Base-by-base conservation (phyloP, 2,329 filamentous ascomycete genomes). In the Calonectria henricotiae region DNA sequence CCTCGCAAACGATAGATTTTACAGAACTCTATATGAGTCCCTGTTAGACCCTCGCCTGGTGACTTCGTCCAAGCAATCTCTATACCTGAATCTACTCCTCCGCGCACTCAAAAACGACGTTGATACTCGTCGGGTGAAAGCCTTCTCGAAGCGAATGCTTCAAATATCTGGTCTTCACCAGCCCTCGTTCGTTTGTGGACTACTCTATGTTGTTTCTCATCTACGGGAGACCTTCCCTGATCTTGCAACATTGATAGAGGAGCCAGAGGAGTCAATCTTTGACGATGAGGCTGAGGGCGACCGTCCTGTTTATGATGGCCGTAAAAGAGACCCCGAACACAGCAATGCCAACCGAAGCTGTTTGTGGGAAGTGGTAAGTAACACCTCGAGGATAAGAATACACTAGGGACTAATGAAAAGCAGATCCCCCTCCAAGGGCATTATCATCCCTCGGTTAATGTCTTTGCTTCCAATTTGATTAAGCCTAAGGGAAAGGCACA, bases 21-120 rank as follows among this genome's bases (percentile, higher is more conserved):
- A 98, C 85, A 90, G 95, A 62, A 98, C 95, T 11, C 86, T 99
- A 2, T 99, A 99, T 82, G 96, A 99, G 83, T 98, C 95, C 8
- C 87, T 99, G 27, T 85, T 98, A 37, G 96, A 99, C 78, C 95
- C 95, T 3, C 93, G 96, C 39, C 89, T 99, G 5, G 87, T 95
- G 65, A 93, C 90, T 1, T 98, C 96, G 5, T 98, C 96, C 3
- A 99, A 99, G 83, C 96, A 99, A 80, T 92, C 96, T 39, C 89
- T 99, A 76, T 99, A 98, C 79, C 88, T 99, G 71, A 99, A 99
- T 79, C 87, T 99, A 17, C 85, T 99, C 4, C 96, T 95, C 82
- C 92, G 94, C 75, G 91, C 96, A 13, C 85, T 99, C 72, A 98
- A 97, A 85, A 90, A 92, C 41, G 96, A 99, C 78, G 85, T 96